Percentiles rank a stretch among this genome's conserved stretches.
Evolutionary conservation across 352 stramenopile species (phyloP).

Genomic region (Peronospora farinosa): DNA sequence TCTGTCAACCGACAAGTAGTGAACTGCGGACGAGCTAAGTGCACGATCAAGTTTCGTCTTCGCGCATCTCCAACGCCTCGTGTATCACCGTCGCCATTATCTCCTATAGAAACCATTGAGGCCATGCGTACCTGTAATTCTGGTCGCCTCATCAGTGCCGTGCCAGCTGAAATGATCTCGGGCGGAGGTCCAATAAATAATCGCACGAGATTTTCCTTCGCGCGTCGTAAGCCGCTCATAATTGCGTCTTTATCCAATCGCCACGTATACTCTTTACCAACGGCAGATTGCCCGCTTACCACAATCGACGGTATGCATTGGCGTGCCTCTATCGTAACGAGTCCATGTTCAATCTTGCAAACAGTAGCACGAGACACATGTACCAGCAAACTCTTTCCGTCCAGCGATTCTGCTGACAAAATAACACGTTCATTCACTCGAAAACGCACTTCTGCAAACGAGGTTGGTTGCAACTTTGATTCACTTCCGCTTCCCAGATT

Average conservation of each 20-base stretch:
- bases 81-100: slow-evolving; percentile 10
- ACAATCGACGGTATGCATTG: slow-evolving; percentile 60
- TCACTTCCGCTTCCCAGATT: background rate
- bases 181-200: slow-evolving; percentile 56
- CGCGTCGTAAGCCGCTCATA: slow-evolving; percentile 52
- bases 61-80: slow-evolving; percentile 40
- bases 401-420: slow-evolving; percentile 61
- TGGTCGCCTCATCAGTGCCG: slow-evolving; percentile 22
- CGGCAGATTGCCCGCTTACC: slow-evolving; percentile 42
- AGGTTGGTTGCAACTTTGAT: slow-evolving; percentile 18
- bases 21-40: slow-evolving; percentile 57
- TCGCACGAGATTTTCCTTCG: slow-evolving; percentile 73
- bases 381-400: slow-evolving; percentile 55
- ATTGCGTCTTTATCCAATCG: slow-evolving; percentile 74
- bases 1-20: slow-evolving; percentile 38
- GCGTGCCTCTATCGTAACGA: slow-evolving; percentile 47
- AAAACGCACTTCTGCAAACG: slow-evolving; percentile 53
- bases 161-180: slow-evolving; percentile 39
- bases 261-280: slow-evolving; percentile 60
- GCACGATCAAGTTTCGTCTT: slow-evolving; percentile 57
- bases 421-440: slow-evolving; percentile 68
- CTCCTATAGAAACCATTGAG: slow-evolving; percentile 9
- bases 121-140: slow-evolving; percentile 30
- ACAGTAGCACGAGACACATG: slow-evolving; percentile 56
- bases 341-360: slow-evolving; percentile 35